Evolutionary conservation across 108 stramenopile genomes (phyloP), one percentile per base, ranked within the genome.

Genomic region (Hondaea fermentalgiana): DNA sequence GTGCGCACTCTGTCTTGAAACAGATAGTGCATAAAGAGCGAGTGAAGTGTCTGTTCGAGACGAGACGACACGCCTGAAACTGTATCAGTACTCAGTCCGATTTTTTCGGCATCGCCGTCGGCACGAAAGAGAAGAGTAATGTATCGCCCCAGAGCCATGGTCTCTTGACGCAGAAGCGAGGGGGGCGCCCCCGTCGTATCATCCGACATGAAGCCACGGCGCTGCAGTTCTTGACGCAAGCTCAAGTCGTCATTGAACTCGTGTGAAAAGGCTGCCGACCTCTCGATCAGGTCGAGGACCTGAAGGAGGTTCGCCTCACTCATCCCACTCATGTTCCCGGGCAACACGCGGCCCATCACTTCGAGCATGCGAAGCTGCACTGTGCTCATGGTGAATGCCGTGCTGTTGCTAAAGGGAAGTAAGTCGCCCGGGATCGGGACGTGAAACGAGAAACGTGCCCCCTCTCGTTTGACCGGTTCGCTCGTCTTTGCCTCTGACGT

Each of bases 121-220:
- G 51, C n/a, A 23, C 76, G 76, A 28, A 83, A 83, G 23, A 83
- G 51, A 12, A 83, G 51, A 0, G 76, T 53, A 12, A 83, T 47
- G 76, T 83, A 83, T 23, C 51, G 19, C n/a, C 76, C 76, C 10
- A 83, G 51, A 12, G 76, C 76, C 19, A 83, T 10, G 3, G 87
- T 89, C 42, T 89, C 89, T 47, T 89, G 89, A 44, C 89, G 57
- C 44, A 89, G 42, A 8, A 89, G 57, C 4, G 89, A 87, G 6
- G 89, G 89, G 47, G 72, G 57, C n/a, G 12, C 35, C 14, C 51
- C 51, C 44, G 76, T 16, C 19, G 45, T 28, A 47, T 89, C 72
- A 12, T 57, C 19, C 16, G 25, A 16, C 90, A 90, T 90, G 57
- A 90, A 90, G 23, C 88, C 88, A 4, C 83, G 29, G 1, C 42